phyloP scores from a whole-genome alignment of 179 eudicot genomes.

The Beta macrorhiza region DNA sequence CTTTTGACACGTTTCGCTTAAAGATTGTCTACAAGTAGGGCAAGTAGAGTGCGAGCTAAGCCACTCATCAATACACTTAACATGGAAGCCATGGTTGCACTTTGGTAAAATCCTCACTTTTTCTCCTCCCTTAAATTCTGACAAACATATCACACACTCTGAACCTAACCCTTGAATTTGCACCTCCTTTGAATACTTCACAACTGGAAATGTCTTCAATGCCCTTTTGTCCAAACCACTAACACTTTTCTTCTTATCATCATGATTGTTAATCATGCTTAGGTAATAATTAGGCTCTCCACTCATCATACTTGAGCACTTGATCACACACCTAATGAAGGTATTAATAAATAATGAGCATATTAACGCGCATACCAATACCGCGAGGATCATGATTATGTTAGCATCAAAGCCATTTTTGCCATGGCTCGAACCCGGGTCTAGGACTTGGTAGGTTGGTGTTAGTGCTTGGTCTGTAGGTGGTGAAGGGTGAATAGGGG shows the following conservation, averaged over 20 bases:
- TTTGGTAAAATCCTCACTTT: conserved; percentile 33
- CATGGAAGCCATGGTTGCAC: conserved; percentile 42
- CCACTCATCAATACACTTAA: conserved; percentile 41
- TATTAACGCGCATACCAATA: conserved; percentile 30
- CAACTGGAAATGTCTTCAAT: conserved; percentile 34
- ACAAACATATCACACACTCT: conserved; percentile 41
- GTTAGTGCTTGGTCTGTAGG: conserved; percentile 20
- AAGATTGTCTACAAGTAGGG: conserved; percentile 43
- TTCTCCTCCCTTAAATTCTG: conserved; percentile 30
- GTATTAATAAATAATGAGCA: conserved; percentile 34
- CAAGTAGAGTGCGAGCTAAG: conserved; percentile 33
- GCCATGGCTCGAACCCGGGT: conserved; percentile 12
- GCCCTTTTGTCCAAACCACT: conserved; percentile 34
- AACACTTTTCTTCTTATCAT: neutral
- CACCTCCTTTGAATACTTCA: conserved; percentile 28
- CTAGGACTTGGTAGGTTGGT: conserved; percentile 24
- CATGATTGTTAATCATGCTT: conserved; percentile 27
- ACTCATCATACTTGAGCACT: conserved; percentile 23
- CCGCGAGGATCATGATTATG: conserved; percentile 33
- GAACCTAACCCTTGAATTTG: conserved; percentile 24
- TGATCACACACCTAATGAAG: conserved; percentile 34
- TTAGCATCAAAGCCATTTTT: conserved; percentile 28
- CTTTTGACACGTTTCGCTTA: conserved; percentile 38
- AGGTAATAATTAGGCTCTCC: conserved; percentile 34
- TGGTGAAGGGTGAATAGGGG: conserved; percentile 27